Evolutionary conservation across 164 flowering plant species (phyloP).

Genomic region (Houttuynia cordata): DNA sequence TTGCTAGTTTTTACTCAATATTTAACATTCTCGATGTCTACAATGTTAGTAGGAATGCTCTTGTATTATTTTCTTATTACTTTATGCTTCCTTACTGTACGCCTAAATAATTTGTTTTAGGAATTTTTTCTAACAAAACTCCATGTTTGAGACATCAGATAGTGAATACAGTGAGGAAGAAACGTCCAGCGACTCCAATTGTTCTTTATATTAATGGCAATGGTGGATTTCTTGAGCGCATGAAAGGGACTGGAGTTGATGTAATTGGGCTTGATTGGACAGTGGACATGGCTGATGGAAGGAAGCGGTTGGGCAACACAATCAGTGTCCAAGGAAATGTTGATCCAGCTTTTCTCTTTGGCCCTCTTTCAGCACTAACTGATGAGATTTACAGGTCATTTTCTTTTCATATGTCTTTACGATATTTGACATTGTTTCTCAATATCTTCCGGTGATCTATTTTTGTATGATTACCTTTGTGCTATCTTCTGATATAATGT

Average conservation of each 20-base stretch:
- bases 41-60: too few relatives aligned
- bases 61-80: too few relatives aligned
- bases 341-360: conserved; percentile 81
- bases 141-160: conserved; percentile 45
- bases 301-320: conserved; percentile 59
- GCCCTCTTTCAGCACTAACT: conserved; percentile 69
- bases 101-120: not conserved
- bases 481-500: too few relatives aligned
- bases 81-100: too few relatives aligned
- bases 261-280: conserved; percentile 99
- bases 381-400: conserved; percentile 77
- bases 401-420: not conserved
- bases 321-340: conserved; percentile 89
- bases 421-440: too few relatives aligned
- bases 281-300: conserved; percentile 95
- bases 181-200: conserved; percentile 73
- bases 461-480: too few relatives aligned
- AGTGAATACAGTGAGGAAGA: conserved; percentile 47
- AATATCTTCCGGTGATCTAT: too few relatives aligned
- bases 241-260: conserved; percentile 91
- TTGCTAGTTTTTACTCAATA: too few relatives aligned
- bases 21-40: too few relatives aligned
- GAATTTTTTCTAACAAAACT: not conserved
- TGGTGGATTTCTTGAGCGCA: conserved; percentile 94
- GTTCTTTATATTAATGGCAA: conserved; percentile 95